Evolutionary conservation across 2,329 filamentous ascomycete genomes (phyloP), one percentile per base, ranked within the genome.

Genomic region (Colletotrichum tofieldiae): DNA sequence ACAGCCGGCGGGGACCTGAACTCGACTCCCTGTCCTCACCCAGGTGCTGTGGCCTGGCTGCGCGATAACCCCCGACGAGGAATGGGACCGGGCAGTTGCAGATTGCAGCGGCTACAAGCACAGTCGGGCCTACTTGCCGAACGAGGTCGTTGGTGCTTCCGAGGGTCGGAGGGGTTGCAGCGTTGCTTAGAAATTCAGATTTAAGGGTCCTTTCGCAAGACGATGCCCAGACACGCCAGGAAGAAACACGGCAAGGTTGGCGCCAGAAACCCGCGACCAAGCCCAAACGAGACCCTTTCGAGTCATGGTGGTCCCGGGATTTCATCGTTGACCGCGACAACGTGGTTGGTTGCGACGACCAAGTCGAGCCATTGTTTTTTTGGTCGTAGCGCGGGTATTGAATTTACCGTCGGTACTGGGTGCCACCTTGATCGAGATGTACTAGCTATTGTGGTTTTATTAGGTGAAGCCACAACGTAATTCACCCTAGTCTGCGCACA

Each of bases 181-280:
- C 35, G 12, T 55, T 67, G 70, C 70, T 72, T 72, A 70, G 60
- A 72, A 72, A 72, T 72, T 51, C 61, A 45, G 37, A 64, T 32
- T 64, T 55, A 41, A 70, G 65, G 70, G 65, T 65, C 70, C 59
- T 72, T 59, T 26, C 47, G 59, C 58, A 49, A 68, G 59, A 58
- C 58, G 29, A 67, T 62, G 59, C 58, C 29, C 14, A 62, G 59
- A 29, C 47, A 39, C 47, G 49, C 49, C 49, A 64, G 47, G 49
- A 41, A 52, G 37, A 62, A 58, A 47, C 39, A 67, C 65, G 41
- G 69, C 65, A 68, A 68, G 55, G 67, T 55, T 66, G 41, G 16
- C 54, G 49, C 67, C 47, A 60, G 45, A 65, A 70, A 49, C 37
- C 29, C 63, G 23, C 39, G 62, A 61, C 67, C 63, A 67, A 35